phyloP scores from a whole-genome alignment of 1,284 basidiomycete genomes.

The Leccinum cinnamomeum region DNA sequence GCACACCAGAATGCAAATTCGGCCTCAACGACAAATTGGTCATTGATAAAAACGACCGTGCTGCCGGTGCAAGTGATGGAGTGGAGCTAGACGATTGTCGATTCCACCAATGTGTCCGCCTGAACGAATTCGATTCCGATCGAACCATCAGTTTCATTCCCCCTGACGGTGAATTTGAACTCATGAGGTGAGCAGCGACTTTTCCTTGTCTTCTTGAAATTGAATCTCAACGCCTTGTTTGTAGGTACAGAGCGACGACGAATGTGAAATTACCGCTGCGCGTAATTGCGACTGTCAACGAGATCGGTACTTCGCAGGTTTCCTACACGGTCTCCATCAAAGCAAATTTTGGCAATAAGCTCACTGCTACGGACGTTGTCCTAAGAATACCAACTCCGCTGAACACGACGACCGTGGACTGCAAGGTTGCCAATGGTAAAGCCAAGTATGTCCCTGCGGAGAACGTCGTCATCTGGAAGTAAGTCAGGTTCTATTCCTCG shows the following conservation, averaged over 20 bases:
- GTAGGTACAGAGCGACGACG: conserved; percentile 90
- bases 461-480: conserved; percentile 98
- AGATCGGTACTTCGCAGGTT: conserved; percentile 88
- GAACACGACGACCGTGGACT: conserved; percentile 90
- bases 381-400: conserved; percentile 94
- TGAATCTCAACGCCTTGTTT: conserved; percentile 4
- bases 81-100: conserved; percentile 97
- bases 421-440: conserved; percentile 90
- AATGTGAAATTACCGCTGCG: conserved; percentile 95
- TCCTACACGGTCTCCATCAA: conserved; percentile 90
- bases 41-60: conserved; percentile 83
- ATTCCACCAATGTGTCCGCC: conserved; percentile 97
- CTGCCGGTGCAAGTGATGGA: conserved; percentile 60
- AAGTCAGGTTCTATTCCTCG: conserved; percentile 38
- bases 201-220: conserved; percentile 3
- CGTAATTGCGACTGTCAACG: conserved; percentile 89
- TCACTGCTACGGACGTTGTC: conserved; percentile 92
- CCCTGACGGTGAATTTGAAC: conserved; percentile 98
- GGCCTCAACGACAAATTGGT: conserved; percentile 98
- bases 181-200: conserved; percentile 73
- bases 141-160: conserved; percentile 96
- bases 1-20: conserved; percentile 97
- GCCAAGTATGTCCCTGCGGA: conserved; percentile 97
- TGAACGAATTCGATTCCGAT: conserved; percentile 92
- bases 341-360: conserved; percentile 88